These are phyloP conservation scores for Thalassia testudinum DNA, from an alignment of 116 monocot species.

Conservation along the genomic window DNA sequence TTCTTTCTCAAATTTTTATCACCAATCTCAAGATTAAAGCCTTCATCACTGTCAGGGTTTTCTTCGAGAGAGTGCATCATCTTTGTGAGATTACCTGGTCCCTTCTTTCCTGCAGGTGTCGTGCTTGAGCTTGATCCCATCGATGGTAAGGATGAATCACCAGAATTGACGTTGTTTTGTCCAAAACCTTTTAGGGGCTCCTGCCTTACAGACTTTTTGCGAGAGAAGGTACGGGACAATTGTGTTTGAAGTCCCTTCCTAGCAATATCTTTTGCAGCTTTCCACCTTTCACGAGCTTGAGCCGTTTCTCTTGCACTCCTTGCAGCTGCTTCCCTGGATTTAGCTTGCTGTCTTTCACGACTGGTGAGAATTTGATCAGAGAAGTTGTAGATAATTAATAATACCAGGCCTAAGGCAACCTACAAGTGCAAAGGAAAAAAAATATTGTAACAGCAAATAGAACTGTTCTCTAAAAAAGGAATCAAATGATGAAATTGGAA, in stretches of 20 bases:
- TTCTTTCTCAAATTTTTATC: slow-evolving; percentile 76
- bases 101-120: slow-evolving; percentile 29
- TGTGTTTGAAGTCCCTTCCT: slow-evolving; percentile 64
- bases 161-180: slow-evolving; percentile 5
- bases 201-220: slow-evolving; percentile 30
- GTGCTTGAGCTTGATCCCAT: slow-evolving; percentile 5
- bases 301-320: slow-evolving; percentile 71
- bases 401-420: slow-evolving; percentile 49
- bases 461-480: too few species aligned
- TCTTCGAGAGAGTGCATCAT: slow-evolving; percentile 64
- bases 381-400: slow-evolving; percentile 83
- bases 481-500: too few species aligned
- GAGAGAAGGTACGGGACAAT: slow-evolving; percentile 78
- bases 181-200: slow-evolving; percentile 12
- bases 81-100: slow-evolving; percentile 40
- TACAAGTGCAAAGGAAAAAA: slow-evolving; percentile 14
- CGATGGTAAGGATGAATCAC: slow-evolving; percentile 8
- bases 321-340: slow-evolving; percentile 90
- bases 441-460: neutral
- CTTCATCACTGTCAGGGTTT: slow-evolving; percentile 62
- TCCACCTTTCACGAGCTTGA: slow-evolving; percentile 90
- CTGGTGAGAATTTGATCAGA: slow-evolving; percentile 74
- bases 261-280: slow-evolving; percentile 81
- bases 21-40: slow-evolving; percentile 71
- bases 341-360: slow-evolving; percentile 75